Evolutionary conservation across 768 basidiomycete genomes (phyloP), one percentile per base, ranked within the genome.

Genomic region (Lentinula guzmanii): DNA sequence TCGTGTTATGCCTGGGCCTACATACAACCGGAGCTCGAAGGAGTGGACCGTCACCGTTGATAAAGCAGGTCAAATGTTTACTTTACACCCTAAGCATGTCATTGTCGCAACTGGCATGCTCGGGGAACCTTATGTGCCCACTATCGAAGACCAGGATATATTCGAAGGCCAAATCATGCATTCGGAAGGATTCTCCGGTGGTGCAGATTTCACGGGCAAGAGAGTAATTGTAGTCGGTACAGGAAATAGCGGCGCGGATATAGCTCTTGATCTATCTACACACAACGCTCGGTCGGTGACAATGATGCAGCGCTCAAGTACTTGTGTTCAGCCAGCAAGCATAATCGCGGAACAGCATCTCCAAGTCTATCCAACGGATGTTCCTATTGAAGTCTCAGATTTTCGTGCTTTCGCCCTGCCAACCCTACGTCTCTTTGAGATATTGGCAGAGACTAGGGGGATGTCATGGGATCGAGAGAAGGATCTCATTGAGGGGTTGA

Each of bases 1-100:
- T 2, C 63, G 64, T 13, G 64, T 73, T 6, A 56, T 72, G 0
- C 72, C 76, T 0, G 62, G 61, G 9, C 74, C 79, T 0, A 62
- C n/a, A 10, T 80, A 78, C 64, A 70, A 79, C 64, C 31, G 59
- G 21, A 28, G 31, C 1, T 60, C 65, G 1, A 70, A 69, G 48
- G 65, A 65, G 41, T 80, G 78, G 78, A 72, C 70, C 1, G 70
- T 77, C 4, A 66, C 64, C 16, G 61, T 81, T 34, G 60, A 70
- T 24, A 70, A 66, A 41, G 64, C 67, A 24, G 78, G 76, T 4
- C 61, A 48, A n/a, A 34, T 45, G 5, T 60, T 74, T 10, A 69
- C 64, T n/a, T 65, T 80, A 11, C 66, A 73, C 43, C 78, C 79
- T 0, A 65, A 67, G 18, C 59, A 60, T 43, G 41, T 60, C n/a